phyloP scores from a whole-genome alignment of 495 filamentous ascomycete genomes.

The Penicillium tannophilum region DNA sequence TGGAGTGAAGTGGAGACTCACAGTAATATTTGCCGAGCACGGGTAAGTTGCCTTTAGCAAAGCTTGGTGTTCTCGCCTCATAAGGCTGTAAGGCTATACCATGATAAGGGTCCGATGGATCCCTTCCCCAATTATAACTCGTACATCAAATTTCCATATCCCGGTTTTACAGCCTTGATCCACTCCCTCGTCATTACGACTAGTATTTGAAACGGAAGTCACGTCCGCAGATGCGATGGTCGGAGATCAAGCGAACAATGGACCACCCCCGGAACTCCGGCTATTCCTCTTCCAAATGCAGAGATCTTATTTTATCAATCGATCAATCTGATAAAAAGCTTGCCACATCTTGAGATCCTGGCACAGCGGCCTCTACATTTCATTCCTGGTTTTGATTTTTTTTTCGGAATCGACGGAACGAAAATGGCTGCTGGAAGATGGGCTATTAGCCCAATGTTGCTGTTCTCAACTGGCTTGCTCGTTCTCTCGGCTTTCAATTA shows the following conservation, averaged over 20 bases:
- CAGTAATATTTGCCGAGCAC: conserved; percentile 9
- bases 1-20: background rate
- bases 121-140: background rate
- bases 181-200: background rate
- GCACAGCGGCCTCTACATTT: background rate
- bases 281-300: background rate
- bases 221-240: background rate
- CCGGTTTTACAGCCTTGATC: background rate
- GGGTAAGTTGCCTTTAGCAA: background rate
- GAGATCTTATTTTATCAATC: conserved; percentile 13
- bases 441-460: conserved; percentile 13
- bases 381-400: background rate
- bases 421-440: conserved; percentile 7
- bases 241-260: background rate
- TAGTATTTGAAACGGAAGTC: too few species aligned
- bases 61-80: conserved; percentile 6
- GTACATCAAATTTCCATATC: background rate
- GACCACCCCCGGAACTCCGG: background rate
- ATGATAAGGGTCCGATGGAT: background rate
- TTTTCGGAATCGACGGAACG: background rate
- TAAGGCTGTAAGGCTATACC: conserved; percentile 10
- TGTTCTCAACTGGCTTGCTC: conserved; percentile 9
- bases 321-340: conserved; percentile 9
- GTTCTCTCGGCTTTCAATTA: conserved; percentile 35
- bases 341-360: background rate